Conservation (phyloP, 495 filamentous ascomycete species). For the Penicillium parvum region DNA sequence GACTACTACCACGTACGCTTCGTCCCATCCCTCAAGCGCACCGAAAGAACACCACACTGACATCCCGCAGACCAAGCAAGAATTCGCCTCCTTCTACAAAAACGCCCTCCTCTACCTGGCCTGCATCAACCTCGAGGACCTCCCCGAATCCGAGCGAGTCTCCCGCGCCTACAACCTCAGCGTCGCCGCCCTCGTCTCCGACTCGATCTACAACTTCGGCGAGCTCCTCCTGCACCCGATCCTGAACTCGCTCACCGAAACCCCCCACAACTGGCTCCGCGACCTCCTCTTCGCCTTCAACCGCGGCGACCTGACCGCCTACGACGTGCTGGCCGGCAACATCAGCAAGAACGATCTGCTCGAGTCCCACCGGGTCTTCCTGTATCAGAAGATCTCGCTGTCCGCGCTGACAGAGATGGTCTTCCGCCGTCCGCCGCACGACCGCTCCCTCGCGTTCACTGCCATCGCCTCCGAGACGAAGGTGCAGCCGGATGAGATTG, state of each 20-base stretch:
- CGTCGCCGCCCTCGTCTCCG: slow-evolving; percentile 87
- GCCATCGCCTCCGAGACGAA: slow-evolving; percentile 90
- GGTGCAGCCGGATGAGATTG: slow-evolving; percentile 83
- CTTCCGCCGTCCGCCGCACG: slow-evolving; percentile 91
- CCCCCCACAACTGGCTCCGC: slow-evolving; percentile 73
- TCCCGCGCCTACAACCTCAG: slow-evolving; percentile 86
- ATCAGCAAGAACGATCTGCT: slow-evolving; percentile 76
- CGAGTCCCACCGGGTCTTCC: slow-evolving; percentile 68
- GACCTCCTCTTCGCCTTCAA: slow-evolving; percentile 97
- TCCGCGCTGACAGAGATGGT: slow-evolving; percentile 93
- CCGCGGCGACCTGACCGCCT: slow-evolving; percentile 84
- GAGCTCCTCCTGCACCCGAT: slow-evolving; percentile 97
- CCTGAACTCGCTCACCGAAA: slow-evolving; percentile 70
- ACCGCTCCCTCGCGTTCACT: slow-evolving; percentile 85
- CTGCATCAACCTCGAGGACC: slow-evolving; percentile 77
- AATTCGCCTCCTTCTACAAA: slow-evolving; percentile 94
- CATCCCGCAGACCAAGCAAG: slow-evolving; percentile 62
- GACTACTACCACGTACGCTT: slow-evolving; percentile 78
- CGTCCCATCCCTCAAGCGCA: not conserved
- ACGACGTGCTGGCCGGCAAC: slow-evolving; percentile 73
- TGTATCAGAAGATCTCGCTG: slow-evolving; percentile 96
- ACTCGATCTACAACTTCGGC: slow-evolving; percentile 98
- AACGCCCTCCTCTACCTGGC: slow-evolving; percentile 97
- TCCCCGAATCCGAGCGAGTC: slow-evolving; percentile 66
- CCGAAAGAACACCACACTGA: slow-evolving; percentile 1